Evolutionary conservation across 2,329 filamentous ascomycete genomes (phyloP).

Genomic region (Colletotrichum falcatum): DNA sequence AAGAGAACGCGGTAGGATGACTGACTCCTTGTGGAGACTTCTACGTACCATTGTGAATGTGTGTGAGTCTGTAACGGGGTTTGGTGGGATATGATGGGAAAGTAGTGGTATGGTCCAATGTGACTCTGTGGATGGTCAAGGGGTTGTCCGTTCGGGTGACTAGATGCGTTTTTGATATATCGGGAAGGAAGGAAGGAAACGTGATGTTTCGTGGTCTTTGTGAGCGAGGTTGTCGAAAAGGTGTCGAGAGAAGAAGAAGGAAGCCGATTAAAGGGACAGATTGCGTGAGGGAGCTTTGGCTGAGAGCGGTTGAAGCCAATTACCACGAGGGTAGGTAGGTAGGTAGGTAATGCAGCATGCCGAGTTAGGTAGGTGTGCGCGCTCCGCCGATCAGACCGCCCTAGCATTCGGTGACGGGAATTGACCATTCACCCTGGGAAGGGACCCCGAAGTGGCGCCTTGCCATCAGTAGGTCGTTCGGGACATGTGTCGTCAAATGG

Average conservation of each 20-base stretch:
- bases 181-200: background rate
- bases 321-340: conserved; percentile 8
- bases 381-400: background rate
- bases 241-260: conserved; percentile 41
- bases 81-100: background rate
- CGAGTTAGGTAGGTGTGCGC: conserved; percentile 1
- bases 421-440: background rate
- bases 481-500: conserved; percentile 44
- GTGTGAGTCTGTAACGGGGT: background rate
- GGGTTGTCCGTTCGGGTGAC: background rate
- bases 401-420: conserved; percentile 4
- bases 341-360: conserved; percentile 5
- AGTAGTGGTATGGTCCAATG: conserved; percentile 12
- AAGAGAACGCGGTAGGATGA: too few species aligned
- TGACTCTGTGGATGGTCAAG: background rate
- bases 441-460: conserved; percentile 2
- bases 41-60: conserved; percentile 42
- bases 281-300: conserved; percentile 36
- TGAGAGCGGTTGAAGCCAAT: conserved; percentile 26
- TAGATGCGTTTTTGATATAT: conserved; percentile 15
- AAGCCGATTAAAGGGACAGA: conserved; percentile 41
- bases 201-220: conserved; percentile 8
- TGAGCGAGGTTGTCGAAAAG: conserved; percentile 16
- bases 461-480: conserved; percentile 3
- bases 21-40: background rate